Percentiles rank a stretch among this genome's conserved stretches.
Evolutionary conservation across 345 rosid species (phyloP).

Genomic region (Cardiospermum halicacabum): DNA sequence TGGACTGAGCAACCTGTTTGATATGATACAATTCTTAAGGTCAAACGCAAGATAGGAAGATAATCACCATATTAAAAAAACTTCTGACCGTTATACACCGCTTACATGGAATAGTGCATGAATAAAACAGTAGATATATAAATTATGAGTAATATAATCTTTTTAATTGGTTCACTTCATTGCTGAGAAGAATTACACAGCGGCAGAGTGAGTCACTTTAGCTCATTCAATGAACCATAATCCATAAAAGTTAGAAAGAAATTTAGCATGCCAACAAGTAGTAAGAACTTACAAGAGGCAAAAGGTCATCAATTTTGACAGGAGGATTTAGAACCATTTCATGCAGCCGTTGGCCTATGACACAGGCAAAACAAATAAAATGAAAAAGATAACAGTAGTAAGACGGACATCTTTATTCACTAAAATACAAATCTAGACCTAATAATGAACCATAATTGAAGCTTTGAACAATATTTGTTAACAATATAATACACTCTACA

Average conservation of each 20-base stretch:
- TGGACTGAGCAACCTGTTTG: slow-evolving; percentile 53
- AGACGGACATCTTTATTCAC: background rate
- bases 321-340: slow-evolving; percentile 79
- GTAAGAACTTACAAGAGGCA: slow-evolving; percentile 52
- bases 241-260: slow-evolving; percentile 1
- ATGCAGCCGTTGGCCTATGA: slow-evolving; percentile 76
- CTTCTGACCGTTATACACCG: background rate
- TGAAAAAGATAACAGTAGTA: background rate
- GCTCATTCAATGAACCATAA: slow-evolving; percentile 1
- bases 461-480: background rate
- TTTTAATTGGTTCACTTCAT: background rate
- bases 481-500: background rate
- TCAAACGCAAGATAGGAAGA: background rate
- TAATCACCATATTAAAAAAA: background rate
- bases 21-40: slow-evolving; percentile 5
- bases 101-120: background rate
- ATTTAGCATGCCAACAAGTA: slow-evolving; percentile 4
- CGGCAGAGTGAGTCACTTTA: background rate
- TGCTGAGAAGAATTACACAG: no score
- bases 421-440: background rate
- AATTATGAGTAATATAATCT: background rate
- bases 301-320: slow-evolving; percentile 37
- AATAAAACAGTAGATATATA: background rate
- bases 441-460: background rate
- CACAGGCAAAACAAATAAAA: background rate